Conservation (phyloP, 73 alveolate genomes). For the Halteria grandinella region DNA sequence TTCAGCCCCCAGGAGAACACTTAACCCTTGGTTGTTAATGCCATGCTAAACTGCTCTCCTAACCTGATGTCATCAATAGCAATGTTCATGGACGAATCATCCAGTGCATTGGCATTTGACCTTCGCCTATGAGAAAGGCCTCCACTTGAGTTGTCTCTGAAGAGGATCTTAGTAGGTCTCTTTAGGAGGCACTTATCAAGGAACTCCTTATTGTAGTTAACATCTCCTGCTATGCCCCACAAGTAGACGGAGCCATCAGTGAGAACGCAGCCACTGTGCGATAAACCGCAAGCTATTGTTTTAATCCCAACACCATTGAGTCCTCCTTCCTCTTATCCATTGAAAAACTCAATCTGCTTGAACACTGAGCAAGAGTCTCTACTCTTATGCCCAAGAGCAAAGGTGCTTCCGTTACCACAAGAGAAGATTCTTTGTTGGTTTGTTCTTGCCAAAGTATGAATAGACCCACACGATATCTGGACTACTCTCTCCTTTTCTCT, state of each 20-base stretch:
- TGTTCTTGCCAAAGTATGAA: constrained; percentile 61
- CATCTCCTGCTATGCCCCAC: constrained; percentile 66
- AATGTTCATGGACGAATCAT: background rate
- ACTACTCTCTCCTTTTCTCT: constrained; percentile 49
- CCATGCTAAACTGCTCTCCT: constrained; percentile 84
- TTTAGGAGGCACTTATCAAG: constrained; percentile 46
- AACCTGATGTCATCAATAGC: constrained; percentile 51
- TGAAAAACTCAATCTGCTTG: constrained; percentile 50
- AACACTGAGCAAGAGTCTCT: constrained; percentile 55
- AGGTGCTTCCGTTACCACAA: constrained; percentile 73
- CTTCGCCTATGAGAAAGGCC: constrained; percentile 41
- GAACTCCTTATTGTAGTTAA: constrained; percentile 38
- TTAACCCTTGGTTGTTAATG: constrained; percentile 70
- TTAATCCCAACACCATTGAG: constrained; percentile 40
- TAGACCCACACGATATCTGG: constrained; percentile 67
- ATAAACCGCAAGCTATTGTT: constrained; percentile 52
- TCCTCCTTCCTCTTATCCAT: constrained; percentile 40
- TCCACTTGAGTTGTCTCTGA: constrained; percentile 17
- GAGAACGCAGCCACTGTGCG: constrained; percentile 56
- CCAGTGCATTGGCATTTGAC: constrained; percentile 24
- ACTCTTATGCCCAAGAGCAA: constrained; percentile 69
- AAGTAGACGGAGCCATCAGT: constrained; percentile 59
- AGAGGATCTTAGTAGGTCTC: constrained; percentile 47
- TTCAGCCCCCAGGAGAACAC: constrained; percentile 90
- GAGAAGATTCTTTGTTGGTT: constrained; percentile 50